Conservation (phyloP, 2,329 filamentous ascomycete species). For the Penicillium rolfsii region DNA sequence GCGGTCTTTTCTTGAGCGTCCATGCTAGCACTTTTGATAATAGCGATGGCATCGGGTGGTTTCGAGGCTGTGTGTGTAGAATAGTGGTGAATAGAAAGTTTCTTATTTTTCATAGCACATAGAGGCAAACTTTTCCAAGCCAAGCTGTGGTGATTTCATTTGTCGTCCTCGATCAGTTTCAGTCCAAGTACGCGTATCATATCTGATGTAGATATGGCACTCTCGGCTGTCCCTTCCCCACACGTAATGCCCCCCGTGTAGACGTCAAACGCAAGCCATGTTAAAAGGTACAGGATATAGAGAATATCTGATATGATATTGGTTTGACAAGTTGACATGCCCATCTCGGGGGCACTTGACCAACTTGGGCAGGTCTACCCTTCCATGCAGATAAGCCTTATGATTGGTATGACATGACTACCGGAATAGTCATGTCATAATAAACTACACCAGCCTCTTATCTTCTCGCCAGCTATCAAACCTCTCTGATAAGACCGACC, state of each 20-base stretch:
- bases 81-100: constrained; percentile 38
- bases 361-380: constrained; percentile 32
- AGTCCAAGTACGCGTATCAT: background rate
- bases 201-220: background rate
- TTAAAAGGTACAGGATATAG: background rate
- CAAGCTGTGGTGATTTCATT: constrained; percentile 10
- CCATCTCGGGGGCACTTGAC: constrained; percentile 14
- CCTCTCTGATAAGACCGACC: constrained; percentile 14
- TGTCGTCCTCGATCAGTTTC: constrained; percentile 5
- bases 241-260: background rate
- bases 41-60: constrained; percentile 15
- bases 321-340: background rate
- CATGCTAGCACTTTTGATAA: constrained; percentile 9
- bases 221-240: background rate
- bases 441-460: constrained; percentile 9
- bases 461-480: constrained; percentile 15
- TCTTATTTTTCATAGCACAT: constrained; percentile 41
- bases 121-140: constrained; percentile 32
- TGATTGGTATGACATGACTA: constrained; percentile 14
- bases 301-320: background rate
- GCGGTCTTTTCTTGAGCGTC: constrained; percentile 19
- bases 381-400: constrained; percentile 19
- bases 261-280: background rate
- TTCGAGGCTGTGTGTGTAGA: constrained; percentile 38
- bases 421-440: constrained; percentile 6